Evolutionary conservation across 371 early-diverging fungal species (phyloP).

Genomic region (Apophysomyces sp.): DNA sequence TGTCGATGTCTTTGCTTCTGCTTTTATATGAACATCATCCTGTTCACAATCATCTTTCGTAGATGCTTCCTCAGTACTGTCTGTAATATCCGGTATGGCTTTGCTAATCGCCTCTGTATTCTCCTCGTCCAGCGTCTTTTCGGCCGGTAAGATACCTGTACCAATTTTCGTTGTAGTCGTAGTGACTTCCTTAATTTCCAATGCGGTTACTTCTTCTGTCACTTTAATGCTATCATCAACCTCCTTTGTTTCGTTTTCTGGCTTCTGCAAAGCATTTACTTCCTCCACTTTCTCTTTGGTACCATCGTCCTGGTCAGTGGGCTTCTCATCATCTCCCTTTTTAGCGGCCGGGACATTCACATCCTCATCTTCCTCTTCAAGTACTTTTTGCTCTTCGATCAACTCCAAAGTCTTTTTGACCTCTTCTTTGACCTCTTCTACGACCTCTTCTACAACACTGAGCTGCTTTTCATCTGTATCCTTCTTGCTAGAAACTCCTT

Average conservation of each 20-base stretch:
- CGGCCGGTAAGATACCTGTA: too few species aligned
- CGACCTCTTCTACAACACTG: background rate
- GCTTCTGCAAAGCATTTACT: background rate
- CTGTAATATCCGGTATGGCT: background rate
- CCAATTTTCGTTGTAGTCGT: background rate
- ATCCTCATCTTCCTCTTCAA: too few species aligned
- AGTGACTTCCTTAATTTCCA: background rate
- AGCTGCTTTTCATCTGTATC: background rate
- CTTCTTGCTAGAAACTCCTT: too few species aligned
- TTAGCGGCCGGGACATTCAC: too few species aligned
- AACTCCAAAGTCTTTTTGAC: too few species aligned
- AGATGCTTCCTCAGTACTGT: background rate
- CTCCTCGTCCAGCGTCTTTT: too few species aligned
- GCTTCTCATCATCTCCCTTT: too few species aligned
- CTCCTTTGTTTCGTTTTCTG: background rate
- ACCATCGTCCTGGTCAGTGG: too few species aligned
- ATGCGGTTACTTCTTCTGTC: background rate
- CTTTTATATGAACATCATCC: background rate
- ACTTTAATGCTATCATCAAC: background rate
- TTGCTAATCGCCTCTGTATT: conserved; percentile 4
- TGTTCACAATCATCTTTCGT: background rate
- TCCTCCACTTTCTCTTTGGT: background rate
- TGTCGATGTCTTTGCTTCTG: background rate
- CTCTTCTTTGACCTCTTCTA: background rate
- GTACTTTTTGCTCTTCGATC: too few species aligned